A percentile compares a stretch with the other conserved stretches of the same genome.
These are phyloP conservation scores for Ceratobasidium sp. DNA, from an alignment of 1,284 basidiomycete genomes.

Conservation along the genomic window DNA sequence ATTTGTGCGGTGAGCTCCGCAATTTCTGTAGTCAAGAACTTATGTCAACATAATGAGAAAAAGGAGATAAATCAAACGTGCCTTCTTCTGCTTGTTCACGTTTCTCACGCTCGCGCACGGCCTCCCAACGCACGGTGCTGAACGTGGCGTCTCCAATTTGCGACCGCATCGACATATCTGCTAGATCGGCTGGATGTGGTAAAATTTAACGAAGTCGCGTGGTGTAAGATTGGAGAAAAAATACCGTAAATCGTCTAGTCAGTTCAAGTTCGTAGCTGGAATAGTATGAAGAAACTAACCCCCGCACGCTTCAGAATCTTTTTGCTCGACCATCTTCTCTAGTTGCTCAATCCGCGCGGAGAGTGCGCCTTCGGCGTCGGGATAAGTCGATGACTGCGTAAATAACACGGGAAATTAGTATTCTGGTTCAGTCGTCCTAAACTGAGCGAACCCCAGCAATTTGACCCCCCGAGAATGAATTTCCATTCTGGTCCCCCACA, in stretches of 20 bases:
- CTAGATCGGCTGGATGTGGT: constrained; percentile 54
- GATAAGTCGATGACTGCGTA: constrained; percentile 20
- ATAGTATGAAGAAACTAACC: constrained; percentile 52
- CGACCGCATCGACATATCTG: constrained; percentile 55
- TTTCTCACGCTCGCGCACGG: constrained; percentile 36
- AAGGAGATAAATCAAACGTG: constrained; percentile 52
- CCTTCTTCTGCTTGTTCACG: constrained; percentile 56
- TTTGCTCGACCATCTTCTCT: constrained; percentile 67
- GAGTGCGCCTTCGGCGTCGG: constrained; percentile 57
- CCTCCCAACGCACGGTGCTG: constrained; percentile 34
- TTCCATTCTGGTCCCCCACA: too few relatives aligned
- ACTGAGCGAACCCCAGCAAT: too few relatives aligned
- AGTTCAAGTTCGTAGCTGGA: neutral
- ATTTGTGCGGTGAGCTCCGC: constrained; percentile 55
- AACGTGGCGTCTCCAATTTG: constrained; percentile 53
- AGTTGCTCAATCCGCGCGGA: constrained; percentile 67
- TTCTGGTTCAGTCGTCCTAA: too few relatives aligned
- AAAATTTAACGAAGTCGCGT: too few relatives aligned
- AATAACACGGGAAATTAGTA: too few relatives aligned
- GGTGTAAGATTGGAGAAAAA: too few relatives aligned
- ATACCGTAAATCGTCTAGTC: too few relatives aligned
- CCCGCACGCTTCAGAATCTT: constrained; percentile 62
- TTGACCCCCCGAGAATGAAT: too few relatives aligned
- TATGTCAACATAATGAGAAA: neutral
- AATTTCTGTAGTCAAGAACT: constrained; percentile 49